Evolutionary conservation across 2,329 filamentous ascomycete genomes (phyloP).

Genomic region (Coniochaeta prunicola): DNA sequence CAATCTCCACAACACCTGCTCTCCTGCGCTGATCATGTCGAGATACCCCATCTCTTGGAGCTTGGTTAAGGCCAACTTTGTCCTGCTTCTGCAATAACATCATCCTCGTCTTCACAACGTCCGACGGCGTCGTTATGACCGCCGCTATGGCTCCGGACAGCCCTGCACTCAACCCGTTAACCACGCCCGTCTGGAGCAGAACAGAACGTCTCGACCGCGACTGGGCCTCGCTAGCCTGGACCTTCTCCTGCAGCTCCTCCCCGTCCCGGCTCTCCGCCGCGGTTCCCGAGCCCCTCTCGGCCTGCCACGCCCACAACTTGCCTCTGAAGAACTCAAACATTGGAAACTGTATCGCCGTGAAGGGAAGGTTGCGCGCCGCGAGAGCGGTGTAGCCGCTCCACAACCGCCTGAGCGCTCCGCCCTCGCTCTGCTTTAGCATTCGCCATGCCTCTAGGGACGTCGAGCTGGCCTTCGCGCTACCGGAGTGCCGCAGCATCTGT

Average conservation of each 20-base stretch:
- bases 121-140: slow-evolving; percentile 78
- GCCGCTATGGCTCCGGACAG: slow-evolving; percentile 68
- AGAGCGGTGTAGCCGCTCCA: slow-evolving; percentile 73
- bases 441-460: slow-evolving; percentile 43
- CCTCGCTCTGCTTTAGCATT: slow-evolving; percentile 35
- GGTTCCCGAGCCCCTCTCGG: slow-evolving; percentile 9
- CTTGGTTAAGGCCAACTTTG: neutral
- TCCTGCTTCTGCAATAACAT: slow-evolving; percentile 46
- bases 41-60: slow-evolving; percentile 6
- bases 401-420: slow-evolving; percentile 50
- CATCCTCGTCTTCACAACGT: slow-evolving; percentile 84
- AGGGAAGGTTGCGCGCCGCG: slow-evolving; percentile 75
- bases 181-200: slow-evolving; percentile 58
- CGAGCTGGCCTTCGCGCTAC: slow-evolving; percentile 18
- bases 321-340: slow-evolving; percentile 68
- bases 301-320: slow-evolving; percentile 36
- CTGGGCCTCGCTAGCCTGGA: slow-evolving; percentile 10
- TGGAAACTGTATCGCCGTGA: slow-evolving; percentile 83
- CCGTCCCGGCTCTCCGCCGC: slow-evolving; percentile 28
- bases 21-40: slow-evolving; percentile 22
- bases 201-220: neutral
- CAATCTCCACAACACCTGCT: slow-evolving; percentile 49
- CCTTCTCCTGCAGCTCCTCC: slow-evolving; percentile 8
- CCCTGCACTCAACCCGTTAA: slow-evolving; percentile 70
- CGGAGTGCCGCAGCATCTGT: slow-evolving; percentile 57